Percentiles rank a stretch among this genome's conserved stretches.
Evolutionary conservation across 2,329 filamentous ascomycete species (phyloP).

Genomic region (Rhytidhysteron rufulum): DNA sequence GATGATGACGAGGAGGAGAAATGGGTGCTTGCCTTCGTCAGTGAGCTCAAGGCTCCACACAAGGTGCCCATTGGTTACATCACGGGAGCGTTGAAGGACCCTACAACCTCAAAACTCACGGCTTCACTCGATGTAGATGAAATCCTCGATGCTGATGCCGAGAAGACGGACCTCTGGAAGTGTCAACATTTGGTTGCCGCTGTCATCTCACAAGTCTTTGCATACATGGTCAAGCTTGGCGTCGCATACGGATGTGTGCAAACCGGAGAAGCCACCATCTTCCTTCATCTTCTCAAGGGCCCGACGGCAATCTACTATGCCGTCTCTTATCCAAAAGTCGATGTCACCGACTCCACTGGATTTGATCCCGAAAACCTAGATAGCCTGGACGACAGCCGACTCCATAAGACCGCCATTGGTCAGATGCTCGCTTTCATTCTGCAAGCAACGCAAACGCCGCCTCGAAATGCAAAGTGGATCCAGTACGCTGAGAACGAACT

Average conservation of each 20-base stretch:
- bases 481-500: constrained; percentile 9
- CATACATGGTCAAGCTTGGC: constrained; percentile 47
- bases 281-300: constrained; percentile 32
- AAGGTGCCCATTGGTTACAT: constrained; percentile 44
- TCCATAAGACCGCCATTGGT: constrained; percentile 29
- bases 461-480: constrained; percentile 19
- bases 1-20: constrained; percentile 5
- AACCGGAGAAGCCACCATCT: constrained; percentile 43
- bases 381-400: constrained; percentile 13
- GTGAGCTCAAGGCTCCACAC: constrained; percentile 46
- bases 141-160: constrained; percentile 30
- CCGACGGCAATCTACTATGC: constrained; percentile 23
- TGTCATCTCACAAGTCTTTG: constrained; percentile 45
- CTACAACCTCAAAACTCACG: not conserved
- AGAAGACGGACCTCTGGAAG: constrained; percentile 31
- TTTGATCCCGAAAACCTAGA: constrained; percentile 6
- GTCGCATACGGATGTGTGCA: constrained; percentile 41
- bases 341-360: constrained; percentile 16
- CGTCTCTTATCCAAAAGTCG: constrained; percentile 21
- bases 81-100: constrained; percentile 34
- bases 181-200: constrained; percentile 37
- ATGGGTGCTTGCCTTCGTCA: constrained; percentile 18
- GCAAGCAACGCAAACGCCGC: constrained; percentile 16
- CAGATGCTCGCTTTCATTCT: constrained; percentile 30
- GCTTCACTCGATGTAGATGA: constrained; percentile 39